Percentiles rank a stretch among this genome's conserved stretches.
Conservation (phyloP, 2,329 filamentous ascomycete species). For the Xylaria sp. region DNA sequence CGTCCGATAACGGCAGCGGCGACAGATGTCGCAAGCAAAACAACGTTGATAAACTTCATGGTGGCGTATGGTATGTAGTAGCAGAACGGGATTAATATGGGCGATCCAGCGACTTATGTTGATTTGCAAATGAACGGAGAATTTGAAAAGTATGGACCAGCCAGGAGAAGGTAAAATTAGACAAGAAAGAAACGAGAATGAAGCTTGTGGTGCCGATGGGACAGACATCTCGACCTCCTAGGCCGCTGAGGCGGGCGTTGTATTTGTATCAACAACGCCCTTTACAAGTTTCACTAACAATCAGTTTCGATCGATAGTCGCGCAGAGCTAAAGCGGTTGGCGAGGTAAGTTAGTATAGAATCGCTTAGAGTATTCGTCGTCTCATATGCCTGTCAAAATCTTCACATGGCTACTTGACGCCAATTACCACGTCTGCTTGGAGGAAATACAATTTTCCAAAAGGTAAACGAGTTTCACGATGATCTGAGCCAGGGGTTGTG, state of each 20-base stretch:
- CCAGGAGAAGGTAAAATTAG: background rate
- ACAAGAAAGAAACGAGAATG: background rate
- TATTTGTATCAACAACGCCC: background rate
- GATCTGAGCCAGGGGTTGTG: conserved; percentile 13
- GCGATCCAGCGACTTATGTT: background rate
- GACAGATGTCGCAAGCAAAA: conserved; percentile 29
- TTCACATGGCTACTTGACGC: background rate
- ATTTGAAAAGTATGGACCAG: conserved; percentile 5
- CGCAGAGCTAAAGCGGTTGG: background rate
- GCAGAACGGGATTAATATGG: background rate
- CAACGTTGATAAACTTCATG: conserved; percentile 35
- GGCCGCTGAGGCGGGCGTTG: background rate
- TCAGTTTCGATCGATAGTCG: background rate
- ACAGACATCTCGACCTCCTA: background rate
- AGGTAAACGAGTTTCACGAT: background rate
- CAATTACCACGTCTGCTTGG: background rate
- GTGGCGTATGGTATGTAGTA: background rate
- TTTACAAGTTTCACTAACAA: background rate
- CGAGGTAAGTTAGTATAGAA: background rate
- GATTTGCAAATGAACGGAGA: background rate
- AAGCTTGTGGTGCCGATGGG: background rate
- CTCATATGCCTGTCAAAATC: conserved; percentile 8
- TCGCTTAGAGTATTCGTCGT: background rate
- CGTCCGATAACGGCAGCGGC: conserved; percentile 27
- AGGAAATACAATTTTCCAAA: conserved; percentile 11